Base-by-base conservation (phyloP, 1,284 basidiomycete species). In the Trametes sp. region DNA sequence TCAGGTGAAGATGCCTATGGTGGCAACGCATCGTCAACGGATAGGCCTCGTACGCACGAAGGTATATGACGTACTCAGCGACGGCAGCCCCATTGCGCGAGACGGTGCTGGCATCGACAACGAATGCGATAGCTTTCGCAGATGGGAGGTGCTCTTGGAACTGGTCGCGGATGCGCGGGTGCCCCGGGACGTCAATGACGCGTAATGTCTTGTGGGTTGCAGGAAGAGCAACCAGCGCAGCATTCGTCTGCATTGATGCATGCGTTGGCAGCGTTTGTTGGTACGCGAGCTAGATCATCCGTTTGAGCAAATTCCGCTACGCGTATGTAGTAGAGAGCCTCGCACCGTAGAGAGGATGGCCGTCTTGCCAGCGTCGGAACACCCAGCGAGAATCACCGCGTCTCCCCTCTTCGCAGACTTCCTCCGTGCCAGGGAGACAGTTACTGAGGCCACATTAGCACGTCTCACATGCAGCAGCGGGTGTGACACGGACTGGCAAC, bases 351-450 rank as follows among this genome's bases (percentile, higher is more conserved):
- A 81, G 45, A 85, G 63, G 36, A 94, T 87, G 23, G 91, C 82
- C 2, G 92, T 93, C 77, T 94, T 94, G 31, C 92, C 92, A 2
- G 85, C 82, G 74, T 92, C 90, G 5, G 87, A 82, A 48, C 87
- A 79, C 2, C 92, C 92, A 14, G 90, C 81, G 23, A 94, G 77
- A 5, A 94, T 75, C 8, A 94, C 71, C 14, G 82, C 76, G 72
- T 84, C 85, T 38, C 88, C 87, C 72, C 75, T 78, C 4, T 81
- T 76, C 44, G 74, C 77, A 4, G 83, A 80, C 66, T 77, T 84
- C 61, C 78, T 78, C 55, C 77, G 78, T 42, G 75, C 76, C 26
- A 84, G 75, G 33, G 84, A 68, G 21, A 84, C 61, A 48, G 72
- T 67, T 36, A 76, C 77, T 77, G 46, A 0, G 45, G 6, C 16